Evolutionary conservation across 345 rosid genomes (phyloP).

Genomic region (Moringa oleifera): DNA sequence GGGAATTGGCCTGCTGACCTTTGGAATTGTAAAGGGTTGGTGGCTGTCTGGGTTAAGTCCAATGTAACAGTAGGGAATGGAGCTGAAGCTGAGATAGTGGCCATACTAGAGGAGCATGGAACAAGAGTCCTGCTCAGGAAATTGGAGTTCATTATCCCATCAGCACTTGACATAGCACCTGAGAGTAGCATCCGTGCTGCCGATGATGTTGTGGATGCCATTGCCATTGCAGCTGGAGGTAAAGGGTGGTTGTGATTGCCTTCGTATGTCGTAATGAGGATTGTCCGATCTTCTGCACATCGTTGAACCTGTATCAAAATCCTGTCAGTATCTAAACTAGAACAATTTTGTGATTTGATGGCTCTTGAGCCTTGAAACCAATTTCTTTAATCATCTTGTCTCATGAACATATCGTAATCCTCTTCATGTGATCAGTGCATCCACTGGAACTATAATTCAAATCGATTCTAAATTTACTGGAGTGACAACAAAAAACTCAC

Average conservation of each 20-base stretch:
- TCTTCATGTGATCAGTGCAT: too few relatives aligned
- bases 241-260: constrained; percentile 94
- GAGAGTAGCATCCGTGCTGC: constrained; percentile 83
- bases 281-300: constrained; percentile 80
- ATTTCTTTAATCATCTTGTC: too few relatives aligned
- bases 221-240: constrained; percentile 86
- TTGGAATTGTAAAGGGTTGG: constrained; percentile 32
- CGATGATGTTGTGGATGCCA: constrained; percentile 90
- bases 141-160: constrained; percentile 63
- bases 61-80: constrained; percentile 94
- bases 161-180: constrained; percentile 78
- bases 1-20: constrained; percentile 35
- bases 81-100: constrained; percentile 91
- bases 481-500: constrained; percentile 13
- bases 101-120: constrained; percentile 94
- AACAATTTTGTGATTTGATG: too few relatives aligned
- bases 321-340: neutral
- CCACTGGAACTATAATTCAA: too few relatives aligned
- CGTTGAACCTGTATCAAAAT: constrained; percentile 94
- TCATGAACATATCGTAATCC: too few relatives aligned
- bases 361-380: too few relatives aligned
- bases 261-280: constrained; percentile 86
- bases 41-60: constrained; percentile 61
- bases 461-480: too few relatives aligned
- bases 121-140: constrained; percentile 67